Percentiles rank a stretch among this genome's conserved stretches.
Evolutionary conservation across 805 yeast species (phyloP).

Genomic region (Scheffersomyces ergatensis): DNA sequence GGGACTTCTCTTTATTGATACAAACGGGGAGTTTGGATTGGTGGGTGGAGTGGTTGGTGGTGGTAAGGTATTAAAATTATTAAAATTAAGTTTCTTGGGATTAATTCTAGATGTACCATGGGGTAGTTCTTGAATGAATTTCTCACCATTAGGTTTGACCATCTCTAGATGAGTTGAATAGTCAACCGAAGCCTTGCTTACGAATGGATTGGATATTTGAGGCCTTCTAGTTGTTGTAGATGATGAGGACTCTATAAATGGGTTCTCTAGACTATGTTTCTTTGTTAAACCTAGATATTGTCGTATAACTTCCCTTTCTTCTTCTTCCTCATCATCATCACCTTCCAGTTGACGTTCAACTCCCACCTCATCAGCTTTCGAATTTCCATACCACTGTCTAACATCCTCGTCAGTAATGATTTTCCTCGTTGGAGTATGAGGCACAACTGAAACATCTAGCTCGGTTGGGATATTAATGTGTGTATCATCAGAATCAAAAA

Average conservation of each 20-base stretch:
- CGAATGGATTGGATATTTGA: background rate
- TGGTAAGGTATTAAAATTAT: background rate
- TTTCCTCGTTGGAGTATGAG: conserved; percentile 36
- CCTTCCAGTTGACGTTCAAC: background rate
- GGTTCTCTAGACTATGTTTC: conserved; percentile 17
- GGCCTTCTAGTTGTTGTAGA: background rate
- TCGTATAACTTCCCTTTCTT: conserved; percentile 8
- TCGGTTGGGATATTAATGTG: background rate
- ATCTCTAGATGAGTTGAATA: conserved; percentile 39
- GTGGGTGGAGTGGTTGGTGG: background rate
- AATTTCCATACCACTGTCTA: conserved; percentile 18
- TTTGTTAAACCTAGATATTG: conserved; percentile 2
- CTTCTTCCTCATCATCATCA: conserved; percentile 7
- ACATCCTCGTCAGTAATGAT: conserved; percentile 30
- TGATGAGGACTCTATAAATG: conserved; percentile 18
- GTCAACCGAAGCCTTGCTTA: conserved; percentile 10
- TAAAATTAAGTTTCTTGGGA: conserved; percentile 37
- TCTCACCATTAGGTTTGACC: conserved; percentile 40
- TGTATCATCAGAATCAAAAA: background rate
- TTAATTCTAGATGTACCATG: conserved; percentile 29
- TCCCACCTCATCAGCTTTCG: background rate
- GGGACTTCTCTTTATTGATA: background rate
- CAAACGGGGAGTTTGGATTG: background rate
- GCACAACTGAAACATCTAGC: conserved; percentile 7
- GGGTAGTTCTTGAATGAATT: conserved; percentile 23